Percentiles rank a stretch among this genome's conserved stretches.
phyloP scores from a whole-genome alignment of 148 eudicot genomes.

The Rhododendron williamsianum region DNA sequence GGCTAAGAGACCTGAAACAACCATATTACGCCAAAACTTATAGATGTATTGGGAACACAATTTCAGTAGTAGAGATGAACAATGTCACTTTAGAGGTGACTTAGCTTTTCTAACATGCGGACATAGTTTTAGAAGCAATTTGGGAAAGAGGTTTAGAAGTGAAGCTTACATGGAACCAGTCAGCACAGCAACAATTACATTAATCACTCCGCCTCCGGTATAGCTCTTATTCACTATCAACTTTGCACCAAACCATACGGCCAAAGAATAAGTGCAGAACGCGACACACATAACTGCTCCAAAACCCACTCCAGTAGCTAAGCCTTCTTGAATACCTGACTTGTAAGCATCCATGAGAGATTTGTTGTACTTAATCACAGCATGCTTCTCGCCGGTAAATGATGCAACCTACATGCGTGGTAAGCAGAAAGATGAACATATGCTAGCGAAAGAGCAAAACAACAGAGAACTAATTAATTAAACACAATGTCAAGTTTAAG shows the following conservation, averaged over 20 bases:
- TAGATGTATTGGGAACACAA: neutral
- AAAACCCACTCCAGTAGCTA: neutral
- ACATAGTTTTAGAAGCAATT: neutral
- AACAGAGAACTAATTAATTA: neutral
- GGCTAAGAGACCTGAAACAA: conserved; percentile 50
- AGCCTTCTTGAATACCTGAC: neutral
- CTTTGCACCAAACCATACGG: neutral
- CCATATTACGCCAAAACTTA: neutral
- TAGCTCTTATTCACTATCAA: conserved; percentile 16
- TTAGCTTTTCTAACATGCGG: neutral
- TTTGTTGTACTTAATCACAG: conserved; percentile 40
- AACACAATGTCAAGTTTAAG: neutral
- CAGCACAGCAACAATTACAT: neutral
- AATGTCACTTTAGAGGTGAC: neutral
- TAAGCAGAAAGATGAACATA: neutral
- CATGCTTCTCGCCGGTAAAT: conserved; percentile 75
- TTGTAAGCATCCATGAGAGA: neutral
- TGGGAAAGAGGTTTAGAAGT: neutral
- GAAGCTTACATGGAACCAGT: neutral
- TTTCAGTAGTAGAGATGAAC: neutral
- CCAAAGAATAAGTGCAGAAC: neutral
- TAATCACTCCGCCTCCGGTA: conserved; percentile 29
- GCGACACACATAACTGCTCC: neutral
- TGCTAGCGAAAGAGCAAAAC: neutral
- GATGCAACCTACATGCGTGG: conserved; percentile 63